These are phyloP conservation scores for Moricandia moricandioides DNA, from an alignment of 345 rosid genomes.

Conservation along the genomic window DNA sequence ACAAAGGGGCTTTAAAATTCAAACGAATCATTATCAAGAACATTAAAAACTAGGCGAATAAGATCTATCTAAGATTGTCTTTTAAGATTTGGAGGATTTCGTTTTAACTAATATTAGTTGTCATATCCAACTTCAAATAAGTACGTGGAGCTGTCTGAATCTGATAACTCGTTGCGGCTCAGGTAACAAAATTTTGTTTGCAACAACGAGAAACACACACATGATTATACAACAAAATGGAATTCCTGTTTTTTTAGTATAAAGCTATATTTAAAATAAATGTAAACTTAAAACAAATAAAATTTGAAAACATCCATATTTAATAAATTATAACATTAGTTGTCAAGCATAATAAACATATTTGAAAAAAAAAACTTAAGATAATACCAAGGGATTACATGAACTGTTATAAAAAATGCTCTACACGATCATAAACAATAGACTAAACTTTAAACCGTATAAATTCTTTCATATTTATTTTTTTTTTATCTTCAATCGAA, in stretches of 20 bases:
- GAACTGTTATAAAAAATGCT: not conserved
- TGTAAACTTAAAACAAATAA: not conserved
- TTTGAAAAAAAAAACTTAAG: not conserved
- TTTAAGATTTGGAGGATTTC: constrained; percentile 29
- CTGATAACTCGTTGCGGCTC: constrained; percentile 1
- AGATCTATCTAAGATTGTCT: constrained; percentile 37
- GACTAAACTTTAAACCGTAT: not conserved
- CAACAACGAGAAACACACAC: not conserved
- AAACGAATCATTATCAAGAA: constrained; percentile 27
- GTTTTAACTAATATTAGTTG: constrained; percentile 22
- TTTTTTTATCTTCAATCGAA: not conserved
- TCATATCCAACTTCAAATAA: constrained; percentile 27
- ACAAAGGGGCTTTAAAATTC: constrained; percentile 20
- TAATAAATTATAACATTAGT: not conserved
- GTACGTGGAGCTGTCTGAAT: constrained; percentile 14
- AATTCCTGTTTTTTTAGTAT: not conserved
- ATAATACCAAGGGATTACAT: not conserved
- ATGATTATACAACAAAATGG: not conserved
- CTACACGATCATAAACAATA: not conserved
- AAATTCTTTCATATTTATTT: not conserved
- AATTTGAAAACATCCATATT: not conserved
- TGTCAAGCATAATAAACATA: not conserved
- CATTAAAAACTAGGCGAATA: constrained; percentile 31
- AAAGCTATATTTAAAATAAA: not conserved
- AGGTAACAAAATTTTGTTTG: not conserved